Base-by-base conservation (phyloP, 2,329 filamentous ascomycete genomes). In the Aureobasidium sp. region DNA sequence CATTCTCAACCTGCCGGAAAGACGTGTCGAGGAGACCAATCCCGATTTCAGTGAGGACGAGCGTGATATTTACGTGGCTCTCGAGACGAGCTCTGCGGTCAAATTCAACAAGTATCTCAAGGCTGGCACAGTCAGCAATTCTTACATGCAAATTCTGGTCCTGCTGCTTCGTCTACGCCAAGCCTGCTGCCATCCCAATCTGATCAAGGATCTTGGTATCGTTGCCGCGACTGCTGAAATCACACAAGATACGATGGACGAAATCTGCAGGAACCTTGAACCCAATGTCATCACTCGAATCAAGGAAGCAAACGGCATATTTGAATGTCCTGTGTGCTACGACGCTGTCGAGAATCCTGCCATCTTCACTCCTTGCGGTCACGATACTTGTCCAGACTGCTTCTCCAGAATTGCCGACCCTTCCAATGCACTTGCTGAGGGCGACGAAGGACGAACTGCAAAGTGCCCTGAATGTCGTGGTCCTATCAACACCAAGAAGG, bases 271-370 rank as follows among this genome's bases (percentile, higher is more conserved):
- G 67, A 71, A 77, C 25, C 77, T 96, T 10, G 72, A 78, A 6
- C 66, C 73, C 0, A 77, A 83, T 3, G 88, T 90, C 13, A 79
- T 95, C 21, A 69, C 77, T n/a, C 84, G 90, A 7, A 81, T 94
- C 69, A 88, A 78, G 65, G 75, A 77, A 13, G 74, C 77, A 6
- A 79, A 85, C 1, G 81, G 79, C 29, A 68, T 70, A 2, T 90
- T 93, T 54, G 87, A 92, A 70, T 96, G 91, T 68, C 89, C 89
- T 0, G 85, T 94, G 25, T 96, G 91, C 71, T 86, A 89, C 62
- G 91, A 96, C 68, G 85, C 80, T 2, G 84, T 87, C 7, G 79
- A 82, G 14, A 91, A 92, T 64, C 89, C 90, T 0, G 83, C 83
- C 3, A 89, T 96, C 65, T 87, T 92, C 72, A 79, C 90, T 57